Evolutionary conservation across 2,329 filamentous ascomycete genomes (phyloP), one percentile per base, ranked within the genome.

Genomic region (Orbilia oligospora): DNA sequence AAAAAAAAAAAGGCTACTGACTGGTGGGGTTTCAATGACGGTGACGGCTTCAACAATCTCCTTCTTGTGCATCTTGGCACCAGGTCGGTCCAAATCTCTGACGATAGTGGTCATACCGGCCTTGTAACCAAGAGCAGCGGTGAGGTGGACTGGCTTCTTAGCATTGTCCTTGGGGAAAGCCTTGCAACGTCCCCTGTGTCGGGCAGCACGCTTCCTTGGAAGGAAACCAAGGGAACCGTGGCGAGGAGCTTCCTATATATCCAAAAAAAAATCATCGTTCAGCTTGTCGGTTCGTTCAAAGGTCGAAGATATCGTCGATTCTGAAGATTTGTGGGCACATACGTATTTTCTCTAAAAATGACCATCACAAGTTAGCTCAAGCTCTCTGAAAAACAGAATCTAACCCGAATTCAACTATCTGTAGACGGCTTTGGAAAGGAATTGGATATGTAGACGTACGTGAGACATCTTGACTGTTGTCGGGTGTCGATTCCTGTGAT

Each of bases 51-150:
- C 92, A 84, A 95, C 92, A 86, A 97, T 88, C 88, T 98, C 91
- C 91, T 98, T 94, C 93, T 98, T 98, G 93, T 99, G 94, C 88
- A 96, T 91, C 91, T 99, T 99, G 85, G 96, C 96, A 87, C 96
- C 96, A 83, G 96, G 96, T 88, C 96, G 93, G 91, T 99, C 96
- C 87, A 98, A 91, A 88, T 97, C 95, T 88, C 96, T 95, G 87
- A 99, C 96, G 87, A 98, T 96, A 85, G 96, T 99, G 87, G 94
- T 97, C 96, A 99, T 99, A 87, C 96, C 96, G 86, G 96, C 96
- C 93, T 99, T 99, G 92, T 99, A 99, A 87, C 96, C 96, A 91
- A 98, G 94, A 85, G 93, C 88, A 85, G 96, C 96, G 82, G 96
- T 99, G 85, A 99, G 91, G 90, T 99, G 96, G 87, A 97, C 93